Percentiles rank a stretch among this genome's conserved stretches.
Evolutionary conservation across 2,329 filamentous ascomycete genomes (phyloP).

Genomic region (Venturia nashicola): DNA sequence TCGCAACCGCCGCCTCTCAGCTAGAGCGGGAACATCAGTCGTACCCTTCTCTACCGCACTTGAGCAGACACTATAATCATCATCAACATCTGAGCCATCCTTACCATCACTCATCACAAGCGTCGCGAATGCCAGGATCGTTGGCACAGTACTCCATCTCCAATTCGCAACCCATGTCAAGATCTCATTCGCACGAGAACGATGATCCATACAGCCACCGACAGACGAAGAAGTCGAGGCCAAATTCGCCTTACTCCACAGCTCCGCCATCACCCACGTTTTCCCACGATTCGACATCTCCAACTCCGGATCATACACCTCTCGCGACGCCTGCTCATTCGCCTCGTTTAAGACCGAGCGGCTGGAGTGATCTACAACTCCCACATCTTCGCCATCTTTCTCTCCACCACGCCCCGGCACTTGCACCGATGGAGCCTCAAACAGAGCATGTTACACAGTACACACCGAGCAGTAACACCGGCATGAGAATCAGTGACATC

Average conservation of each 20-base stretch:
- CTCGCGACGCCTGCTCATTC: slow-evolving; percentile 92
- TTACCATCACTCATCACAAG: slow-evolving; percentile 29
- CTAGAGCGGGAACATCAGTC: slow-evolving; percentile 50
- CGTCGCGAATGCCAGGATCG: slow-evolving; percentile 47
- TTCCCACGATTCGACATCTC: slow-evolving; percentile 88
- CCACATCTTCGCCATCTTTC: slow-evolving; percentile 68
- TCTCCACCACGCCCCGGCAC: slow-evolving; percentile 52
- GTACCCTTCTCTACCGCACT: slow-evolving; percentile 23
- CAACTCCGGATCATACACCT: slow-evolving; percentile 97
- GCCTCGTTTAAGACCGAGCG: slow-evolving; percentile 72
- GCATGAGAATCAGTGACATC: slow-evolving; percentile 81
- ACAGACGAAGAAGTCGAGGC: slow-evolving; percentile 75
- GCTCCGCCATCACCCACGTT: slow-evolving; percentile 93
- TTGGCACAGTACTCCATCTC: slow-evolving; percentile 43
- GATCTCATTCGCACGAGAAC: slow-evolving; percentile 73
- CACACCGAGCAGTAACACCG: slow-evolving; percentile 42
- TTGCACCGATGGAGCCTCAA: slow-evolving; percentile 59
- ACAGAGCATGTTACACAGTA: slow-evolving; percentile 48
- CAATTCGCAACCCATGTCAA: slow-evolving; percentile 71
- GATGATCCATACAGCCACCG: slow-evolving; percentile 69
- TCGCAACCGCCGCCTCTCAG: slow-evolving; percentile 57
- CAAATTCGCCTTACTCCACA: slow-evolving; percentile 89
- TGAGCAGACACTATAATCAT: slow-evolving; percentile 22
- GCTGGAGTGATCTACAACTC: slow-evolving; percentile 57
- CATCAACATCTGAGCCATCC: slow-evolving; percentile 24